Conservation (phyloP, 2,329 filamentous ascomycete species). For the Talaromyces sp. region DNA sequence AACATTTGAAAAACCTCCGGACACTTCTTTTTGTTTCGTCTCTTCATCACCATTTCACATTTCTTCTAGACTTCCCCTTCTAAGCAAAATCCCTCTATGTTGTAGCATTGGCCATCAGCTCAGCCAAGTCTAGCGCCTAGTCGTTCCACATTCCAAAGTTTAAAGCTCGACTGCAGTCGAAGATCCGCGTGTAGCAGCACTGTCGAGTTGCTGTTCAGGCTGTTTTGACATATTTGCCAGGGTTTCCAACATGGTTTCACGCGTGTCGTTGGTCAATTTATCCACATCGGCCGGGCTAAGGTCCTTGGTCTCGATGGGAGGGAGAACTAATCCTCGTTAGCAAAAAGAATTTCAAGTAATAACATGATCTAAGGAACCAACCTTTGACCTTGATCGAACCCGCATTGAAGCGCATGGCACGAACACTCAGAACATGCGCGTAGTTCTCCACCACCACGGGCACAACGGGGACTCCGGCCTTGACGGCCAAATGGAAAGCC, state of each 20-base stretch:
- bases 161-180: slow-evolving; percentile 33
- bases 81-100: not conserved
- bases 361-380: slow-evolving; percentile 34
- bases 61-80: not conserved
- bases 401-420: slow-evolving; percentile 59
- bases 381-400: slow-evolving; percentile 72
- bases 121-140: not conserved
- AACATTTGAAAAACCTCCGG: not conserved
- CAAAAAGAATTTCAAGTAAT: not conserved
- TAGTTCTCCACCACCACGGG: slow-evolving; percentile 80
- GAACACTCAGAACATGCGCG: slow-evolving; percentile 64
- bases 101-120: not conserved
- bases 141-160: slow-evolving; percentile 11
- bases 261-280: slow-evolving; percentile 60
- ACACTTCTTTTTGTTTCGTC: not conserved
- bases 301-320: slow-evolving; percentile 71
- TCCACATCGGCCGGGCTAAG: slow-evolving; percentile 74
- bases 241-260: slow-evolving; percentile 68
- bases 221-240: slow-evolving; percentile 39
- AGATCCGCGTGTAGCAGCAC: slow-evolving; percentile 17
- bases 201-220: slow-evolving; percentile 17
- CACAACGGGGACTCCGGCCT: slow-evolving; percentile 89
- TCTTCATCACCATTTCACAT: not conserved
- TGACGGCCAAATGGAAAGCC: slow-evolving; percentile 90
- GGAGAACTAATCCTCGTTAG: slow-evolving; percentile 54